A percentile compares a stretch with the other conserved stretches of the same genome.
Evolutionary conservation across 495 filamentous ascomycete species (phyloP).

Genomic region (Glarea lozoyensis): DNA sequence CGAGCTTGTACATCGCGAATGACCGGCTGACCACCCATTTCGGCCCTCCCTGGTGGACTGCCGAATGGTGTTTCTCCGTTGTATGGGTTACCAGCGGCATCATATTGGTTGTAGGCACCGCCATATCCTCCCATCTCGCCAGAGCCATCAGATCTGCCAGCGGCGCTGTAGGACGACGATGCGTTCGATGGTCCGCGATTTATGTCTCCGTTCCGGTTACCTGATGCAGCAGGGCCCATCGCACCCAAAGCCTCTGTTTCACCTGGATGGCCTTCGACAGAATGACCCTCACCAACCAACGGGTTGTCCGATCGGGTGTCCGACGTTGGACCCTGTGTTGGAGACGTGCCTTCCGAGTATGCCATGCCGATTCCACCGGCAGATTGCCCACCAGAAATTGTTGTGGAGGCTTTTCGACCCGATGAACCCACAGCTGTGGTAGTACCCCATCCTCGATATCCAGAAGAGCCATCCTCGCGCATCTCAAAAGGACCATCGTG

Average conservation of each 20-base stretch:
- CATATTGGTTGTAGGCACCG: constrained; percentile 39
- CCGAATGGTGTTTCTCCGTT: constrained; percentile 30
- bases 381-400: constrained; percentile 68
- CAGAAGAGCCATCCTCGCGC: constrained; percentile 55
- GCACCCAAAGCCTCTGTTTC: constrained; percentile 69
- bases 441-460: constrained; percentile 96
- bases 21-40: constrained; percentile 56
- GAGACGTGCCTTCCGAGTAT: constrained; percentile 70
- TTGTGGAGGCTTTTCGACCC: constrained; percentile 79
- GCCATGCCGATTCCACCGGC: constrained; percentile 48
- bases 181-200: constrained; percentile 92
- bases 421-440: constrained; percentile 57
- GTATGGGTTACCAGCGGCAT: constrained; percentile 30
- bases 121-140: constrained; percentile 53
- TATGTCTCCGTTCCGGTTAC: constrained; percentile 54
- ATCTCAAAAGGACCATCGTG: constrained; percentile 51
- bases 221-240: constrained; percentile 62
- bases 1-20: constrained; percentile 90
- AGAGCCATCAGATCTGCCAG: constrained; percentile 73
- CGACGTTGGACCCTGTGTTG: constrained; percentile 58
- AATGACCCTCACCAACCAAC: constrained; percentile 45
- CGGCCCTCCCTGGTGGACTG: constrained; percentile 20
- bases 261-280: constrained; percentile 51
- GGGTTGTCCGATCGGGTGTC: constrained; percentile 68
- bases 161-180: constrained; percentile 88